Evolutionary conservation across 2,329 filamentous ascomycete species (phyloP).

Genomic region (Penicillium psychrosexuale): DNA sequence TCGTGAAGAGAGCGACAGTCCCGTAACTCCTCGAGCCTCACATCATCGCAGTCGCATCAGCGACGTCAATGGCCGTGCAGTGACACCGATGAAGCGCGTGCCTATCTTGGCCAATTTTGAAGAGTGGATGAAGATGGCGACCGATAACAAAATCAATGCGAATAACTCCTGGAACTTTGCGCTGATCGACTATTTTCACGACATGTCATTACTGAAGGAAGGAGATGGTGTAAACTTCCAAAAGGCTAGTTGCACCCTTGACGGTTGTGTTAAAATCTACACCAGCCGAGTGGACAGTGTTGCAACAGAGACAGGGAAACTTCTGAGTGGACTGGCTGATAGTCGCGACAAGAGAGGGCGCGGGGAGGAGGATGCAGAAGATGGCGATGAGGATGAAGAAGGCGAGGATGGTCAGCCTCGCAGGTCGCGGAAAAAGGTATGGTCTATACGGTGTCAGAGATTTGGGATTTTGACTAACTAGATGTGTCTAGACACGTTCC

Average conservation of each 20-base stretch:
- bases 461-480: constrained; percentile 17
- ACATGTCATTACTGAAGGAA: constrained; percentile 95
- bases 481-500: constrained; percentile 57
- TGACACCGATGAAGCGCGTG: constrained; percentile 94
- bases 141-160: constrained; percentile 98
- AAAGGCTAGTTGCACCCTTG: constrained; percentile 93
- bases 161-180: constrained; percentile 99
- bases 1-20: constrained; percentile 43
- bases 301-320: constrained; percentile 91
- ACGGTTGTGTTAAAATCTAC: constrained; percentile 99
- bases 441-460: background rate
- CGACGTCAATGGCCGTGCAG: constrained; percentile 64
- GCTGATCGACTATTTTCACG: constrained; percentile 99
- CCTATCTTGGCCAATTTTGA: constrained; percentile 97
- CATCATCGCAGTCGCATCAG: constrained; percentile 35
- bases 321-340: constrained; percentile 89
- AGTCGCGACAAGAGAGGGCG: constrained; percentile 65
- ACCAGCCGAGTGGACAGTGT: constrained; percentile 98
- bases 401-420: constrained; percentile 48
- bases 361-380: constrained; percentile 59
- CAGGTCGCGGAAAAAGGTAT: constrained; percentile 68
- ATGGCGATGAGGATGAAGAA: constrained; percentile 63
- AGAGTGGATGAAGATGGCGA: constrained; percentile 99
- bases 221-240: constrained; percentile 98
- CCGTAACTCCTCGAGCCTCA: constrained; percentile 49